These are phyloP conservation scores for Herpetomonas tarakana DNA, from an alignment of 208 protist species.

Conservation along the genomic window DNA sequence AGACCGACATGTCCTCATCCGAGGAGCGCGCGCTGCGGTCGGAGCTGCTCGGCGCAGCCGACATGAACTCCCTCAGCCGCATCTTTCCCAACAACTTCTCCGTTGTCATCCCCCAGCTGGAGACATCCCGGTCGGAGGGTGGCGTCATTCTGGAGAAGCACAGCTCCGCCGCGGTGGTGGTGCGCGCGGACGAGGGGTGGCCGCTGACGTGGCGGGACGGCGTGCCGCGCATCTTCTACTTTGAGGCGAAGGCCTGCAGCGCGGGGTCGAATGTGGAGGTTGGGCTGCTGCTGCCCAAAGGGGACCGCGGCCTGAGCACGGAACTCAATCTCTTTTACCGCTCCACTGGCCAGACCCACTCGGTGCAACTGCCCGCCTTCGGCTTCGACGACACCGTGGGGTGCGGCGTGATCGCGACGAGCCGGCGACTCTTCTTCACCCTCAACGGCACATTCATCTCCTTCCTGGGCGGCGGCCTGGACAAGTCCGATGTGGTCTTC, in stretches of 20 bases:
- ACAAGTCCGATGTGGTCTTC: slow-evolving; percentile 42
- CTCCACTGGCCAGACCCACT: slow-evolving; percentile 53
- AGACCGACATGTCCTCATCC: slow-evolving; percentile 8
- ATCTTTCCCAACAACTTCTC: slow-evolving; percentile 84
- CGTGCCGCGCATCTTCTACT: slow-evolving; percentile 81
- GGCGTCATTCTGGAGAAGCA: slow-evolving; percentile 73
- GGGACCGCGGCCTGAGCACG: slow-evolving; percentile 10
- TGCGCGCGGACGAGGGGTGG: slow-evolving; percentile 87
- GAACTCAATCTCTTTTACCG: slow-evolving; percentile 65
- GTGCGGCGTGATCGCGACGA: slow-evolving; percentile 73
- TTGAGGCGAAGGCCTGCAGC: slow-evolving; percentile 73
- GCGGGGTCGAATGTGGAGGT: slow-evolving; percentile 30
- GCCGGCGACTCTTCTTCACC: slow-evolving; percentile 78
- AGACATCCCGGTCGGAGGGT: slow-evolving; percentile 52
- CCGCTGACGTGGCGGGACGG: slow-evolving; percentile 68
- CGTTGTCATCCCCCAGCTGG: slow-evolving; percentile 61
- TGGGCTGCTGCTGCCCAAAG: slow-evolving; percentile 18
- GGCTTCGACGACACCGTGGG: slow-evolving; percentile 73
- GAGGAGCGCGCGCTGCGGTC: slow-evolving; percentile 36
- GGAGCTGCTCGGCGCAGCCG: slow-evolving; percentile 57
- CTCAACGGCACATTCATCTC: slow-evolving; percentile 81
- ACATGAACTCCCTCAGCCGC: slow-evolving; percentile 63
- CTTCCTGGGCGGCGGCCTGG: slow-evolving; percentile 44
- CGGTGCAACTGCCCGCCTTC: slow-evolving; percentile 50
- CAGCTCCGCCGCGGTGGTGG: slow-evolving; percentile 29